Conservation (phyloP, 2,329 filamentous ascomycete genomes). For the Pseudocercospora macadamiae region DNA sequence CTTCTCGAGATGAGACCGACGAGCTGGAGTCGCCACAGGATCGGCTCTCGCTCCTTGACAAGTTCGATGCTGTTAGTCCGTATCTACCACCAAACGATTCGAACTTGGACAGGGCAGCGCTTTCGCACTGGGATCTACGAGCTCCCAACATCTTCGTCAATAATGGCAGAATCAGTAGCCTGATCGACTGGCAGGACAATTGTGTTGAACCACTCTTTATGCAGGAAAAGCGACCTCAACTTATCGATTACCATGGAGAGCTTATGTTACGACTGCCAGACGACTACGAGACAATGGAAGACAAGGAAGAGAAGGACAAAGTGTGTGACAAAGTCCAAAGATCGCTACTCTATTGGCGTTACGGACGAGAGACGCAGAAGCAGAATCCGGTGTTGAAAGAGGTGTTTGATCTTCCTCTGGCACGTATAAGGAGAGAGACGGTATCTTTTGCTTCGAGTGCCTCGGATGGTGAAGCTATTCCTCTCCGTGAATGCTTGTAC, state of each 20-base stretch:
- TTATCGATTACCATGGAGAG: slow-evolving; percentile 37
- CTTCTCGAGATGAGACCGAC: background rate
- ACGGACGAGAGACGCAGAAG: slow-evolving; percentile 36
- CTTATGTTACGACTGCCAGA: slow-evolving; percentile 35
- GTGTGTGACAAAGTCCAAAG: slow-evolving; percentile 33
- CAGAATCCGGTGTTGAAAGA: slow-evolving; percentile 34
- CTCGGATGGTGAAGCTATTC: slow-evolving; percentile 40
- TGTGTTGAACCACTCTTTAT: slow-evolving; percentile 36
- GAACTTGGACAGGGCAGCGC: slow-evolving; percentile 33
- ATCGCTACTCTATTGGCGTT: slow-evolving; percentile 34
- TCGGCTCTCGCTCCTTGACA: slow-evolving; percentile 18
- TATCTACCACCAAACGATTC: slow-evolving; percentile 14
- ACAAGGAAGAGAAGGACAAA: slow-evolving; percentile 34
- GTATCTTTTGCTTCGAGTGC: slow-evolving; percentile 37
- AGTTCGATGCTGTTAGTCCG: slow-evolving; percentile 6
- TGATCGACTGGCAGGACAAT: slow-evolving; percentile 49
- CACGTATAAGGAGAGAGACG: slow-evolving; percentile 32
- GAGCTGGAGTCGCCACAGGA: slow-evolving; percentile 6
- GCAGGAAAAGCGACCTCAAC: slow-evolving; percentile 33
- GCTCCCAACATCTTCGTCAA: slow-evolving; percentile 45
- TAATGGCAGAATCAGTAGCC: slow-evolving; percentile 39
- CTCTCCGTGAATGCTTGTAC: slow-evolving; percentile 39
- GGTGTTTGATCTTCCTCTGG: slow-evolving; percentile 32
- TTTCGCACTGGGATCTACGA: slow-evolving; percentile 48
- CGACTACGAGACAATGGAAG: slow-evolving; percentile 29